phyloP scores from a whole-genome alignment of 495 filamentous ascomycete species.

The Xylaria scruposa region DNA sequence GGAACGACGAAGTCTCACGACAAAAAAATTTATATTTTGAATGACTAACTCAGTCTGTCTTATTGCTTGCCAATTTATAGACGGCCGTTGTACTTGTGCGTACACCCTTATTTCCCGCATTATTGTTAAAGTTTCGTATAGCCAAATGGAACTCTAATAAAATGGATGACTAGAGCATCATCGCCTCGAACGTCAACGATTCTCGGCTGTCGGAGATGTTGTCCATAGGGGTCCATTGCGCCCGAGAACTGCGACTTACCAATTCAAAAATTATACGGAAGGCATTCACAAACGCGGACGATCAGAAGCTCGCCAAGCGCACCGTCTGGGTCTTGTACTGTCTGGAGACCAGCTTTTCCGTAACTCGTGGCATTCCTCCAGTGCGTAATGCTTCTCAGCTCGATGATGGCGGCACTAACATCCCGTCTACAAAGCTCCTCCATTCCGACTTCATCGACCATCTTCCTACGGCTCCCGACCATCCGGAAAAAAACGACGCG shows the following conservation, averaged over 20 bases:
- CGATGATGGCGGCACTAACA: neutral
- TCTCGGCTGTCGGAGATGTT: neutral
- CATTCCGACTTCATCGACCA: conserved; percentile 21
- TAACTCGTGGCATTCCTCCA: conserved; percentile 3
- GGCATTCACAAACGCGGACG: neutral
- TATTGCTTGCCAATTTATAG: neutral
- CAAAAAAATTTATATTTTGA: neutral
- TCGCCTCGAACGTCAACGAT: conserved; percentile 10
- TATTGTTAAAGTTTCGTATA: neutral
- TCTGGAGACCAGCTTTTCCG: neutral
- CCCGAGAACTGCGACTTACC: conserved; percentile 3
- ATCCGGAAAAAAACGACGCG: neutral
- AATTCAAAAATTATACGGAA: neutral
- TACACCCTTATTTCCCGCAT: neutral
- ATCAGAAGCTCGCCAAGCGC: conserved; percentile 6
- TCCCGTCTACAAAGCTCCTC: neutral
- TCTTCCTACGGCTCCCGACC: neutral
- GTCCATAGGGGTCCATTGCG: conserved; percentile 8
- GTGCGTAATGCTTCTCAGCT: conserved; percentile 1
- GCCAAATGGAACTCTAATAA: neutral
- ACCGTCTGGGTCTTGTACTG: conserved; percentile 18
- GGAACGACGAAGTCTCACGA: too few relatives aligned
- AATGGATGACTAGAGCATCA: conserved; percentile 5
- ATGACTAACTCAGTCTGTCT: neutral
- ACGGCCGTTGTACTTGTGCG: conserved; percentile 5